These are phyloP conservation scores for Claviceps quebecensis DNA, from an alignment of 2,329 filamentous ascomycete species.

Conservation along the genomic window DNA sequence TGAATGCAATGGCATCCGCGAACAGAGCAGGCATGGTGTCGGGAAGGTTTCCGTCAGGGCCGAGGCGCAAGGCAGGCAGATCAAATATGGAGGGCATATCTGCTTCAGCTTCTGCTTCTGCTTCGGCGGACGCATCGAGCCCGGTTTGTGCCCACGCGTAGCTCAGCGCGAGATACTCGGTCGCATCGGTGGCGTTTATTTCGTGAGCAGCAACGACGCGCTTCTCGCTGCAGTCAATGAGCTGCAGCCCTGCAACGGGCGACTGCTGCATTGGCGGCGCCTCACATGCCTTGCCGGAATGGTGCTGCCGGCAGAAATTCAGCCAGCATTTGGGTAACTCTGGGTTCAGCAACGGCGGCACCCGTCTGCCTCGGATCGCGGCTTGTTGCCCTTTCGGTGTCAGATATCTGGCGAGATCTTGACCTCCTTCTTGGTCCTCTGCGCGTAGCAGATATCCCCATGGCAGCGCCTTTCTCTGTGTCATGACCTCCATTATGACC, in stretches of 20 bases:
- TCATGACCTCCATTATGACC: slow-evolving; percentile 23
- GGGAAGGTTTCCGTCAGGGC: slow-evolving; percentile 10
- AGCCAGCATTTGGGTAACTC: slow-evolving; percentile 20
- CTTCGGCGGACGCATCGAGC: slow-evolving; percentile 8
- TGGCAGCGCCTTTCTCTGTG: slow-evolving; percentile 21
- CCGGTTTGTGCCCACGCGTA: slow-evolving; percentile 18
- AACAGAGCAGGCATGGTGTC: slow-evolving; percentile 16
- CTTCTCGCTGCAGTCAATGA: slow-evolving; percentile 19
- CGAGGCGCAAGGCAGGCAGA: not conserved
- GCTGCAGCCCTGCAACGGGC: slow-evolving; percentile 15
- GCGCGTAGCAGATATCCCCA: slow-evolving; percentile 23
- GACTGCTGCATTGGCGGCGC: slow-evolving; percentile 2
- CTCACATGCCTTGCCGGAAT: slow-evolving; percentile 13
- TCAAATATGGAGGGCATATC: not conserved
- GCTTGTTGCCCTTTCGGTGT: slow-evolving; percentile 6
- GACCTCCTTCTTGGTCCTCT: slow-evolving; percentile 12
- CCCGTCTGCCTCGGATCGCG: slow-evolving; percentile 18
- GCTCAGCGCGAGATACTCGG: slow-evolving; percentile 22
- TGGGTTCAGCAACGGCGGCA: slow-evolving; percentile 17
- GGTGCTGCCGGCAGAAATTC: slow-evolving; percentile 19
- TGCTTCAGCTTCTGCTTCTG: no score
- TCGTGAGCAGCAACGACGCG: slow-evolving; percentile 17
- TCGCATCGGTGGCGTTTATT: slow-evolving; percentile 7
- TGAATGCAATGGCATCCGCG: slow-evolving; percentile 19
- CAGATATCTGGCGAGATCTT: slow-evolving; percentile 8